Percentiles rank a stretch among this genome's conserved stretches.
phyloP scores from a whole-genome alignment of 176 grass and related monocot species.

The Musa troglodytarum region DNA sequence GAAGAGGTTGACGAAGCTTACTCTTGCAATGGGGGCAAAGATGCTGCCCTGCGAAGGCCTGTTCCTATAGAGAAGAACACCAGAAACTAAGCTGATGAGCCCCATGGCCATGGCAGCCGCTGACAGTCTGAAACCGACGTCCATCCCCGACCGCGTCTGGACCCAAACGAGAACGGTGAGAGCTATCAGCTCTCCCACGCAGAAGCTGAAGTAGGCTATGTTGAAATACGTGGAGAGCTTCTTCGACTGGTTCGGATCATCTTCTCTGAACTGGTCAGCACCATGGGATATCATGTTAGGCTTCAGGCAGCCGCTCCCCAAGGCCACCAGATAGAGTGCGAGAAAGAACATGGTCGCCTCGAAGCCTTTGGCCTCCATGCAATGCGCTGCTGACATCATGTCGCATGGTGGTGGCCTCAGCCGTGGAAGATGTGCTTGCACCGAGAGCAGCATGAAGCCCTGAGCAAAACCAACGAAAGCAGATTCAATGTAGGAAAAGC shows the following conservation, averaged over 20 bases:
- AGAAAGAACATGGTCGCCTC: conserved; percentile 63
- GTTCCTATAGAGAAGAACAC: conserved; percentile 60
- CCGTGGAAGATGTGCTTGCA: conserved; percentile 91
- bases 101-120: conserved; percentile 66
- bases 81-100: conserved; percentile 54
- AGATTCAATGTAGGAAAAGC: too few species aligned
- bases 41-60: conserved; percentile 86
- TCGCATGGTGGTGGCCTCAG: conserved; percentile 80
- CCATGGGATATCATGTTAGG: conserved; percentile 98
- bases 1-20: conserved; percentile 21
- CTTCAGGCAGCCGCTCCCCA: conserved; percentile 93
- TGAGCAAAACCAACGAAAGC: conserved; percentile 19
- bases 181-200: conserved; percentile 70
- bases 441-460: conserved; percentile 83
- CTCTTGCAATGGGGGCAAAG: conserved; percentile 68
- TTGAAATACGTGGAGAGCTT: conserved; percentile 98
- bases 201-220: conserved; percentile 97
- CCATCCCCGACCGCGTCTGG: conserved; percentile 87
- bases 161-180: conserved; percentile 89
- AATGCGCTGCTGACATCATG: conserved; percentile 54
- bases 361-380: conserved; percentile 57
- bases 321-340: conserved; percentile 80
- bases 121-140: conserved; percentile 73
- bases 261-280: conserved; percentile 62
- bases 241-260: conserved; percentile 25